Percentiles rank a stretch among this genome's conserved stretches.
These are phyloP conservation scores for Aspergillus sclerotiicarbonarius DNA, from an alignment of 495 filamentous ascomycete genomes.

Conservation along the genomic window DNA sequence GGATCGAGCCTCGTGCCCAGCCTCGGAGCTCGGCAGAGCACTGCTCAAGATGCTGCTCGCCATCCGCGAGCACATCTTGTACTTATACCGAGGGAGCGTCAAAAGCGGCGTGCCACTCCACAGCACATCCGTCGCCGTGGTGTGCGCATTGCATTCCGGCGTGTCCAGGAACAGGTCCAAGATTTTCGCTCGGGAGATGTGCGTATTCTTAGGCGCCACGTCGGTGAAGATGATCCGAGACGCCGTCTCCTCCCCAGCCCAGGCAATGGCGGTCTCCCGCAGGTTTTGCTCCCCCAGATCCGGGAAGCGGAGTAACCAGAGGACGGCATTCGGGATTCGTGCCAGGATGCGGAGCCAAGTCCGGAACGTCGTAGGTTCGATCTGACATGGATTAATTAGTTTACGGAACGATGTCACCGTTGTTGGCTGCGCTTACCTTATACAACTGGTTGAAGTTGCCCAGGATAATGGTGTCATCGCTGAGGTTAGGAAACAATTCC, in stretches of 20 bases:
- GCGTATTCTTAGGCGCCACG: conserved; percentile 90
- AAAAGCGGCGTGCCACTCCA: conserved; percentile 95
- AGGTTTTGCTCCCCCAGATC: conserved; percentile 89
- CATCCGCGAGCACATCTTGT: conserved; percentile 99
- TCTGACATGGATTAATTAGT: conserved; percentile 56
- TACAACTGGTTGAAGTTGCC: conserved; percentile 99
- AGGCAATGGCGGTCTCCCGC: conserved; percentile 70
- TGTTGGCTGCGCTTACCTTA: conserved; percentile 63
- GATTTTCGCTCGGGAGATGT: conserved; percentile 88
- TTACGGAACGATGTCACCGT: neutral
- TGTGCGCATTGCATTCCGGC: conserved; percentile 97
- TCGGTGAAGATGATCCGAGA: conserved; percentile 95
- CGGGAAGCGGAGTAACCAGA: conserved; percentile 96
- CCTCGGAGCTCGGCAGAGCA: conserved; percentile 68
- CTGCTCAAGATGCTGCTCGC: conserved; percentile 90
- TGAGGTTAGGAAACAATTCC: conserved; percentile 81
- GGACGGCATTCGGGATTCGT: conserved; percentile 79
- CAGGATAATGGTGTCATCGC: conserved; percentile 85
- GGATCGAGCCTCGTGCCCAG: conserved; percentile 63
- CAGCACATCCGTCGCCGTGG: conserved; percentile 91
- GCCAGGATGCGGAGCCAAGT: conserved; percentile 93
- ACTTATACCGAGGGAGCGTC: conserved; percentile 89
- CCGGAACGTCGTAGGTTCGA: conserved; percentile 95
- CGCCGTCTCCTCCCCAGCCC: conserved; percentile 85
- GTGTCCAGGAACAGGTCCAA: conserved; percentile 97